A percentile compares a stretch with the other conserved stretches of the same genome.
phyloP scores from a whole-genome alignment of 768 basidiomycete genomes.

The Tylopilus felleus region DNA sequence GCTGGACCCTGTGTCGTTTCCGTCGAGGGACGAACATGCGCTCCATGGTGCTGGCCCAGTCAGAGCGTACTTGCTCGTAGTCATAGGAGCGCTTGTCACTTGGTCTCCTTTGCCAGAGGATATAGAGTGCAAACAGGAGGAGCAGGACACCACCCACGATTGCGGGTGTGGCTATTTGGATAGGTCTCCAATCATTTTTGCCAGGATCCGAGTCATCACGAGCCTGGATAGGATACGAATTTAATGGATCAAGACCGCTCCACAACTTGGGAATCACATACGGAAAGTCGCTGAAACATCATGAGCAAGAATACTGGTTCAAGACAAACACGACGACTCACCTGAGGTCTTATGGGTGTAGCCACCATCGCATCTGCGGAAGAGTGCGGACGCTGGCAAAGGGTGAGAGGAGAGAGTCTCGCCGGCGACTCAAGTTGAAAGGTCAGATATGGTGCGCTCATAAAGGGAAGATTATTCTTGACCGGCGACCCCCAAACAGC shows the following conservation, averaged over 20 bases:
- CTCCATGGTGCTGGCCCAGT: conserved; percentile 14
- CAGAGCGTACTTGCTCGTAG: conserved; percentile 13
- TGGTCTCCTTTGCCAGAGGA: conserved; percentile 25
- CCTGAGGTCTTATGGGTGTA: conserved; percentile 11
- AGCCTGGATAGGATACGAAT: conserved; percentile 10
- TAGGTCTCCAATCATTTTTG: conserved; percentile 17
- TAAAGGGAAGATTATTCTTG: conserved; percentile 17
- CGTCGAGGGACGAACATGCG: conserved; percentile 16
- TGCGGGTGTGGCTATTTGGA: conserved; percentile 35
- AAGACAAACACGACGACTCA: not conserved
- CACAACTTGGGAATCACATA: conserved; percentile 8
- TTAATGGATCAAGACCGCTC: not conserved
- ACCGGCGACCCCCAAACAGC: conserved; percentile 4
- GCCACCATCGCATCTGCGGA: conserved; percentile 22
- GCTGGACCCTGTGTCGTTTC: conserved; percentile 14
- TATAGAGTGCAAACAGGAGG: conserved; percentile 15
- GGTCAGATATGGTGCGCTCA: conserved; percentile 18
- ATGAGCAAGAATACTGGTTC: not conserved
- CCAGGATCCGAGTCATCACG: conserved; percentile 4
- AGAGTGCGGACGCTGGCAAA: not conserved
- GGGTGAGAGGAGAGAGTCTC: not conserved
- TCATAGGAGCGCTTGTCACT: conserved; percentile 2
- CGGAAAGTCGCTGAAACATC: conserved; percentile 18
- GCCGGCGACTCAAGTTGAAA: not conserved
- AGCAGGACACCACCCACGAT: conserved; percentile 33